Conservation (phyloP, 805 yeast species). For the Komagataella phaffii region DNA sequence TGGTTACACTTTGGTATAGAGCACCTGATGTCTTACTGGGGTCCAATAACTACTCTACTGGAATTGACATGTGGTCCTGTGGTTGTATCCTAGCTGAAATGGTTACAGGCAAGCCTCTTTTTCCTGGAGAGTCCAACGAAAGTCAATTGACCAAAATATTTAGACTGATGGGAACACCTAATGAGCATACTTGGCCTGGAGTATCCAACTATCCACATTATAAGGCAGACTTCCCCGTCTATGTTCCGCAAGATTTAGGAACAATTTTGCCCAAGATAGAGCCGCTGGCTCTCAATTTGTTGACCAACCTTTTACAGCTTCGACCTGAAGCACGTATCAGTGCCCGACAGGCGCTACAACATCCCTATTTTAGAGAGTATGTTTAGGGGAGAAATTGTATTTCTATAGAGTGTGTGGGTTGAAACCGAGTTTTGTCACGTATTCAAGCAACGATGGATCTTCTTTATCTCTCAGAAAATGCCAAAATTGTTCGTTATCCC, state of each 20-base stretch:
- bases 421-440: background rate
- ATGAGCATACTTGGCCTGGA: constrained; percentile 96
- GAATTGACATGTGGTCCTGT: constrained; percentile 97
- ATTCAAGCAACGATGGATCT: background rate
- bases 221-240: constrained; percentile 70
- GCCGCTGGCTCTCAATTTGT: constrained; percentile 51
- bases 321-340: constrained; percentile 48
- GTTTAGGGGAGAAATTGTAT: constrained; percentile 4
- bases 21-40: constrained; percentile 96
- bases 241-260: constrained; percentile 78
- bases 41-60: constrained; percentile 88
- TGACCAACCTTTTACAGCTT: constrained; percentile 46
- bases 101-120: constrained; percentile 95
- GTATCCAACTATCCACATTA: constrained; percentile 81
- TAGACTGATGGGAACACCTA: constrained; percentile 92
- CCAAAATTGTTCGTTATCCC: background rate
- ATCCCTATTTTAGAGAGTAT: constrained; percentile 76
- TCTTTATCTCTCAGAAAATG: background rate
- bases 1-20: constrained; percentile 94
- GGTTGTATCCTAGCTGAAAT: constrained; percentile 97
- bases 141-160: constrained; percentile 90
- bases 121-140: constrained; percentile 93
- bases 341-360: constrained; percentile 48
- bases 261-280: constrained; percentile 57
- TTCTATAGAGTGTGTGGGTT: background rate